These are phyloP conservation scores for Carex scoparia DNA, from an alignment of 176 grass and related monocot genomes.

Conservation along the genomic window DNA sequence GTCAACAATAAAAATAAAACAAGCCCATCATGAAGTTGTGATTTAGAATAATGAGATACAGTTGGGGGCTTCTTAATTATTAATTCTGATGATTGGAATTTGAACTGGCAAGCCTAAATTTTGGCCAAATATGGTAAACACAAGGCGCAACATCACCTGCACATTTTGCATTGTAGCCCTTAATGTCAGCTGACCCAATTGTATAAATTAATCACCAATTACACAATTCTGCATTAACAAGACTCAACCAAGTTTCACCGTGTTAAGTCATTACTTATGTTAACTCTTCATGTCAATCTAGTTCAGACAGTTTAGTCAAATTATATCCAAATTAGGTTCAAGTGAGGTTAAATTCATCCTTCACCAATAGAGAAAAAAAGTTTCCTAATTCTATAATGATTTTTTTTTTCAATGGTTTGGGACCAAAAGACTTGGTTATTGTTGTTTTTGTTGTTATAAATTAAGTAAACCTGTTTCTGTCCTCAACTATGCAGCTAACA, in stretches of 20 bases:
- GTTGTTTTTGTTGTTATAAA: not conserved
- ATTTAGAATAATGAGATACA: not conserved
- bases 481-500: not conserved
- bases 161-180: not conserved
- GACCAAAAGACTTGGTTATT: too few species aligned
- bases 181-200: not conserved
- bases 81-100: not conserved
- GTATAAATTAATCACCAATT: not conserved
- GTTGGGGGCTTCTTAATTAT: not conserved
- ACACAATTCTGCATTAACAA: not conserved
- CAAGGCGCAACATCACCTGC: not conserved
- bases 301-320: not conserved
- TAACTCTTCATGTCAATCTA: not conserved
- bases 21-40: not conserved
- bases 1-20: not conserved
- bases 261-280: not conserved
- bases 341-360: not conserved
- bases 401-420: not conserved
- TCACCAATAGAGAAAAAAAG: not conserved
- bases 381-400: not conserved
- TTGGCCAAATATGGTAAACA: not conserved
- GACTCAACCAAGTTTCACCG: not conserved
- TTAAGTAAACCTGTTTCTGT: not conserved
- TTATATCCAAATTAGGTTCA: not conserved
- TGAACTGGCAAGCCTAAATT: not conserved